phyloP scores from a whole-genome alignment of 1,139 yeast genomes.

The Suhomyces wounanorum region DNA sequence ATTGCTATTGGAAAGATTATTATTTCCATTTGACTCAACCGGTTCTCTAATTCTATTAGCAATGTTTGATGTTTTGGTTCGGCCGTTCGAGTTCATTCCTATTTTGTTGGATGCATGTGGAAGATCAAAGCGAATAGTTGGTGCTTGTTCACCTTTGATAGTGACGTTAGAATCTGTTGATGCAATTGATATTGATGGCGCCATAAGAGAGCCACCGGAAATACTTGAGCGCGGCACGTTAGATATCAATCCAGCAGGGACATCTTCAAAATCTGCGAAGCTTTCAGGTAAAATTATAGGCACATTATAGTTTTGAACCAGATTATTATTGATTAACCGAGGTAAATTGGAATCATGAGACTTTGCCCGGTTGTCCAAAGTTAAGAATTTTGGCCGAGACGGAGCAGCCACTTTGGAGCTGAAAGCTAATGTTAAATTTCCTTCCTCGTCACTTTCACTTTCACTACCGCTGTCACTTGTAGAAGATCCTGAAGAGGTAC shows the following conservation, averaged over 20 bases:
- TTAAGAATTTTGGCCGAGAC: slow-evolving; percentile 39
- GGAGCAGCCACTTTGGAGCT: slow-evolving; percentile 44
- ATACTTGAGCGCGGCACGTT: slow-evolving; percentile 23
- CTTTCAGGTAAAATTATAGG: slow-evolving; percentile 35
- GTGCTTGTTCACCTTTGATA: slow-evolving; percentile 12
- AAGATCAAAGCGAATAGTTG: slow-evolving; percentile 2
- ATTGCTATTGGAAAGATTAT: not conserved
- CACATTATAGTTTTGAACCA: slow-evolving; percentile 20
- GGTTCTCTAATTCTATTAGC: not conserved
- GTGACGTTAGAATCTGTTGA: slow-evolving; percentile 26
- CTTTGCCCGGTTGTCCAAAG: slow-evolving; percentile 38
- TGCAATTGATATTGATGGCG: slow-evolving; percentile 14
- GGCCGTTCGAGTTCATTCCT: not conserved
- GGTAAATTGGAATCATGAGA: slow-evolving; percentile 50
- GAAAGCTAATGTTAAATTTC: slow-evolving; percentile 56
- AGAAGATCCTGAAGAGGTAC: slow-evolving; percentile 7
- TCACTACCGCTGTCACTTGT: slow-evolving; percentile 18
- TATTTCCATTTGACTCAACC: not conserved
- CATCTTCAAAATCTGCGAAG: slow-evolving; percentile 44
- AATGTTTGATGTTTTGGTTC: not conserved
- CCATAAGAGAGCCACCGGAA: slow-evolving; percentile 15
- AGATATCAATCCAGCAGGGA: slow-evolving; percentile 41
- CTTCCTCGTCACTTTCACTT: slow-evolving; percentile 41
- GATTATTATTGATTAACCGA: slow-evolving; percentile 19
- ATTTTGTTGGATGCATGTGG: not conserved